Evolutionary conservation across 345 rosid species (phyloP).

Genomic region (Mallotus nudiflorus): DNA sequence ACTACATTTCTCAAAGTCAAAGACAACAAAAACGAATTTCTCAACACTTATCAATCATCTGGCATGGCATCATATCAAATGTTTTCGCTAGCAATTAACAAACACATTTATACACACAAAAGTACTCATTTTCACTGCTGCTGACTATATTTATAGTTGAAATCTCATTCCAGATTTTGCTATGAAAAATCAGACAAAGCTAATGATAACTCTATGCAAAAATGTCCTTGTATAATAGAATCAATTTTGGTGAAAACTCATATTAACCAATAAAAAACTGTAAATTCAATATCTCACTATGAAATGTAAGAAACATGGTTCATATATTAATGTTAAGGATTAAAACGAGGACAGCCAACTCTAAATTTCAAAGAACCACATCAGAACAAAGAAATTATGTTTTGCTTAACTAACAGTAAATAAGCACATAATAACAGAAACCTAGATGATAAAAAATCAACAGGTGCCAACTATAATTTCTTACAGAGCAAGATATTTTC

Average conservation of each 20-base stretch:
- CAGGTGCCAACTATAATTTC: slow-evolving; percentile 22
- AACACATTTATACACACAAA: neutral
- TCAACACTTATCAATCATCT: neutral
- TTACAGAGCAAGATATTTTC: slow-evolving; percentile 92
- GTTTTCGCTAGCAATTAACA: no score
- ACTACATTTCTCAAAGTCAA: neutral
- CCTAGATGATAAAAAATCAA: neutral
- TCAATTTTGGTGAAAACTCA: neutral
- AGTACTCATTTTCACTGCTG: neutral
- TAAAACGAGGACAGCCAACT: neutral
- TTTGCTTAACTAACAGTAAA: neutral
- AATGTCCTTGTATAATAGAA: neutral
- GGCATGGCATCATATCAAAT: neutral
- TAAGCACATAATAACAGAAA: neutral
- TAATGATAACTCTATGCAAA: neutral
- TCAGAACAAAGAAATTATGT: neutral
- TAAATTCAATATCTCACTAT: neutral
- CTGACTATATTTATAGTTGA: neutral
- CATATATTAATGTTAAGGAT: neutral
- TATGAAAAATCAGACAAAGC: neutral
- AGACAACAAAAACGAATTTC: neutral
- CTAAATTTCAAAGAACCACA: neutral
- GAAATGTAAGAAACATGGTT: neutral
- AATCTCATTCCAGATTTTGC: neutral
- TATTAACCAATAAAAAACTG: neutral